Percentiles rank a stretch among this genome's conserved stretches.
Conservation (phyloP, 179 eudicot species). For the Spinacia oleracea region DNA sequence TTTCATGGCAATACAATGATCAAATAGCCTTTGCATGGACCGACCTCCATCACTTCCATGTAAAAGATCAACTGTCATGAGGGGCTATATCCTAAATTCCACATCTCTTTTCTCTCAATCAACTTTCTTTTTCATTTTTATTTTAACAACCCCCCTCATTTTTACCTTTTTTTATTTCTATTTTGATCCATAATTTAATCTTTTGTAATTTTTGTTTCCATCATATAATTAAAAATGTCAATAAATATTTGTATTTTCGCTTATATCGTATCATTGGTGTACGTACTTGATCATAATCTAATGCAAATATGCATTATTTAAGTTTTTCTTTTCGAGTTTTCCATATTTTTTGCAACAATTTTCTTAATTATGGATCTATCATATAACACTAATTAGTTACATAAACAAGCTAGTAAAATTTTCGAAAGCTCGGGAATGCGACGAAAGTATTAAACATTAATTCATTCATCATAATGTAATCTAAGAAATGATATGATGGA, state of each 20-base stretch:
- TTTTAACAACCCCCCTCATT: neutral
- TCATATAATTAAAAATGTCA: slow-evolving; percentile 28
- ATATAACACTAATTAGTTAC: too few species aligned
- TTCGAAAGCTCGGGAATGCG: too few species aligned
- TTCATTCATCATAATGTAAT: slow-evolving; percentile 9
- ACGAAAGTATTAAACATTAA: too few species aligned
- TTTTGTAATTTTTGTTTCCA: slow-evolving; percentile 31
- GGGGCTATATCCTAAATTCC: slow-evolving; percentile 5
- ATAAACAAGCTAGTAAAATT: too few species aligned
- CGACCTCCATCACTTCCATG: neutral
- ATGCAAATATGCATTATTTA: slow-evolving; percentile 10
- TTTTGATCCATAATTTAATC: slow-evolving; percentile 20
- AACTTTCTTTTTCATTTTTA: slow-evolving; percentile 1
- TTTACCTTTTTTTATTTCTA: slow-evolving; percentile 3
- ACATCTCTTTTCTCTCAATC: slow-evolving; percentile 11
- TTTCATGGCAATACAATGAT: slow-evolving; percentile 14
- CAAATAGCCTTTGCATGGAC: slow-evolving; percentile 21
- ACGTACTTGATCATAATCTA: neutral
- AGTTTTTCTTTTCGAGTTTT: neutral
- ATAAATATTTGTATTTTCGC: slow-evolving; percentile 25
- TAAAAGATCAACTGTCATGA: slow-evolving; percentile 15
- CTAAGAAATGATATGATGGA: neutral
- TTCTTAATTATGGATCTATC: too few species aligned
- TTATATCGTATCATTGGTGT: slow-evolving; percentile 6
- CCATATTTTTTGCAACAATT: too few species aligned